These are phyloP conservation scores for Pezicula carpinea DNA, from an alignment of 2,329 filamentous ascomycete genomes.

Conservation along the genomic window DNA sequence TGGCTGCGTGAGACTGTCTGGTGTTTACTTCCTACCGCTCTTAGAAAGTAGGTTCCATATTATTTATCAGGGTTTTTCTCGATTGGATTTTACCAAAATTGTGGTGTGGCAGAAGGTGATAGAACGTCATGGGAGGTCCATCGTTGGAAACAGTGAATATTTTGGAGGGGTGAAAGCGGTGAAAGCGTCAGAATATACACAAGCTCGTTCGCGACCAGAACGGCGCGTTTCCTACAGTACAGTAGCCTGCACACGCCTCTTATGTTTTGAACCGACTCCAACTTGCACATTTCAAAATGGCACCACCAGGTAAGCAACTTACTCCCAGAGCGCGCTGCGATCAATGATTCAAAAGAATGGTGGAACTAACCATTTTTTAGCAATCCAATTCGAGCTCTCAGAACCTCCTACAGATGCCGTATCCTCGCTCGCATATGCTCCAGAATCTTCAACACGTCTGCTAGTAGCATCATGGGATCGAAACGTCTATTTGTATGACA, in stretches of 20 bases:
- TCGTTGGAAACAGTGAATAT: neutral
- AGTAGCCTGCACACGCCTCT: no score
- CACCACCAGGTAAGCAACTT: conserved; percentile 33
- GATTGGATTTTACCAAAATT: neutral
- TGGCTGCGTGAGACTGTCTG: no score
- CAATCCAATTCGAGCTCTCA: conserved; percentile 76
- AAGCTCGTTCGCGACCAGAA: neutral
- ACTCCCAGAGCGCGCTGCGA: neutral
- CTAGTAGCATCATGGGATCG: conserved; percentile 96
- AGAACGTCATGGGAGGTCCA: neutral
- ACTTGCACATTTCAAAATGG: conserved; percentile 1
- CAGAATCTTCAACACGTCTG: conserved; percentile 66
- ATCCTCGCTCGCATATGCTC: conserved; percentile 81
- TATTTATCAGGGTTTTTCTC: neutral
- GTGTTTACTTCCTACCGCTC: no score
- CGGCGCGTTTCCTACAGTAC: neutral
- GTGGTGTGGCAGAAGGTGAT: neutral
- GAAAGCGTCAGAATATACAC: neutral
- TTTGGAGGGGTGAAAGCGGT: conserved; percentile 2
- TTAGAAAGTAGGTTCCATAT: no score
- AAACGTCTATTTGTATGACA: conserved; percentile 85
- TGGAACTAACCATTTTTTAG: conserved; percentile 30
- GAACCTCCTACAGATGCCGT: conserved; percentile 83
- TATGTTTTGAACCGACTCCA: neutral
- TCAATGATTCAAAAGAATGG: neutral